Conservation (phyloP, 2,329 filamentous ascomycete species). For the Xylariales sp. region DNA sequence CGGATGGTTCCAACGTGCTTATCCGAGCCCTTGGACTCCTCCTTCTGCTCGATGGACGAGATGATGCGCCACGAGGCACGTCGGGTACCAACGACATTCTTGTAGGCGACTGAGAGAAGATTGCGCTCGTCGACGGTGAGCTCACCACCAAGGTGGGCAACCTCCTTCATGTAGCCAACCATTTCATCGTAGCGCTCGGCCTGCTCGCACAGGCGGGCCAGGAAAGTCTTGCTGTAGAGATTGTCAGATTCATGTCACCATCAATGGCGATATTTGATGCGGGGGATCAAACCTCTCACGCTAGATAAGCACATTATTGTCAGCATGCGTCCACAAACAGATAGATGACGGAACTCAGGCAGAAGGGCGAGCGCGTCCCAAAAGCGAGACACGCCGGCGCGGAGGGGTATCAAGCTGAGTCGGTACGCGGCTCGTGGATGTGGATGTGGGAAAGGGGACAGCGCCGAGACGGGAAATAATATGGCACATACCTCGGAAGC, state of each 20-base stretch:
- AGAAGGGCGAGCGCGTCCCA: no score
- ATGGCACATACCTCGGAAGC: constrained; percentile 54
- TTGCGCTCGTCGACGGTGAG: constrained; percentile 96
- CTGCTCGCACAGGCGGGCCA: constrained; percentile 99
- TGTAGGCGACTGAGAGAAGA: constrained; percentile 97
- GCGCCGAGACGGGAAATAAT: not conserved
- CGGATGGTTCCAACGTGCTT: constrained; percentile 93
- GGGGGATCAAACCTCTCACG: constrained; percentile 60
- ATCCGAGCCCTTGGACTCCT: constrained; percentile 96
- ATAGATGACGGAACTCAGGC: no score
- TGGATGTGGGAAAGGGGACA: constrained; percentile 12
- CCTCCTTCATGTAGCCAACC: constrained; percentile 99
- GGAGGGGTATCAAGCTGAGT: no score
- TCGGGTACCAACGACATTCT: constrained; percentile 98
- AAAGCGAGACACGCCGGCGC: no score
- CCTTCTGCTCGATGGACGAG: constrained; percentile 99
- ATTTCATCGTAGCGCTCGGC: constrained; percentile 99
- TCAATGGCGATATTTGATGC: constrained; percentile 12
- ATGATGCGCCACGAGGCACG: constrained; percentile 99
- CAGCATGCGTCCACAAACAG: no score
- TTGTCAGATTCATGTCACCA: constrained; percentile 2
- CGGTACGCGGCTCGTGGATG: no score
- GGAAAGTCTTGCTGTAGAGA: constrained; percentile 88
- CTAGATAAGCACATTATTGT: constrained; percentile 37
- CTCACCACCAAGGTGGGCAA: constrained; percentile 79